Percentiles rank a stretch among this genome's conserved stretches.
Evolutionary conservation across 2,329 filamentous ascomycete genomes (phyloP).

Genomic region (Pseudomassariella vexata): DNA sequence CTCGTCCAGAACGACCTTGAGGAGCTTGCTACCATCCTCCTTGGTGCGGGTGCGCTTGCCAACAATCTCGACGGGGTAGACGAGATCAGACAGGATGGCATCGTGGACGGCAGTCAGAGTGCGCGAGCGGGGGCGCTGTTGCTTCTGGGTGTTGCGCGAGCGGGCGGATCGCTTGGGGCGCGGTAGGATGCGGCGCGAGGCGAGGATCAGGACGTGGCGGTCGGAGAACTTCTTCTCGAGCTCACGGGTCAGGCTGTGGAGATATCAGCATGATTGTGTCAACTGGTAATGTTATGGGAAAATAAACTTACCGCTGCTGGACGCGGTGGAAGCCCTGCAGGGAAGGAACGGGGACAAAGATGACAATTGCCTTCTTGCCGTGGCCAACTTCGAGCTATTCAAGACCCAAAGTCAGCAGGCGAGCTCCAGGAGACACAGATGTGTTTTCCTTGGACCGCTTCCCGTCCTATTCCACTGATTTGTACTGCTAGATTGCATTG

Average conservation of each 20-base stretch:
- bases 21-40: slow-evolving; percentile 96
- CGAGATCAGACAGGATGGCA: slow-evolving; percentile 93
- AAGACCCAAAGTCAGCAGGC: slow-evolving; percentile 68
- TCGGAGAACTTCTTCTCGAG: slow-evolving; percentile 99
- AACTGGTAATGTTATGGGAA: neutral
- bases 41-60: slow-evolving; percentile 98
- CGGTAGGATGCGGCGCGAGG: slow-evolving; percentile 96
- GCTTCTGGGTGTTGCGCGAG: slow-evolving; percentile 91
- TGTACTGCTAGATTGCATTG: slow-evolving; percentile 3
- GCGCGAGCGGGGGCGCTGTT: slow-evolving; percentile 97
- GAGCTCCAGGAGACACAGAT: slow-evolving; percentile 57
- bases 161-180: slow-evolving; percentile 97
- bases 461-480: slow-evolving; percentile 63
- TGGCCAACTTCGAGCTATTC: slow-evolving; percentile 98
- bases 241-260: slow-evolving; percentile 92
- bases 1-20: slow-evolving; percentile 99
- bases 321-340: slow-evolving; percentile 98
- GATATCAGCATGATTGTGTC: neutral
- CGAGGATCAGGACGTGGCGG: slow-evolving; percentile 98
- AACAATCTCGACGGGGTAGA: slow-evolving; percentile 99
- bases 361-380: slow-evolving; percentile 99
- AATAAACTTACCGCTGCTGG: slow-evolving; percentile 85
- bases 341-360: slow-evolving; percentile 99
- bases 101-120: slow-evolving; percentile 99
- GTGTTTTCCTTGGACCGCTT: slow-evolving; percentile 63